Conservation (phyloP, 371 early-diverging fungal genomes). For the Mortierella sp. region DNA sequence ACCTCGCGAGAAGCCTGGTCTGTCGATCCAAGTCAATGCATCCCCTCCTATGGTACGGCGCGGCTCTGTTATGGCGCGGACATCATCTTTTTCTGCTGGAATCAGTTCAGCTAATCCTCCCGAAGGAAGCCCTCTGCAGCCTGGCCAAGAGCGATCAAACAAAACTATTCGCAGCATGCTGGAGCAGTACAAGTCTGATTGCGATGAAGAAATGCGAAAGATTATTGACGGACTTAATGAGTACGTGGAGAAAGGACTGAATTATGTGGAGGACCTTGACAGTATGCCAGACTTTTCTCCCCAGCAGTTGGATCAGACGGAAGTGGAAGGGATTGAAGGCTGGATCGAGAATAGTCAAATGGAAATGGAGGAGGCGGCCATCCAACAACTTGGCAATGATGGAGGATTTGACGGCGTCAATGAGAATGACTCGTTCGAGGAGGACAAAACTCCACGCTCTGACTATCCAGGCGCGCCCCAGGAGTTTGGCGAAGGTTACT, state of each 20-base stretch:
- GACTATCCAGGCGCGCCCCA: constrained; percentile 32
- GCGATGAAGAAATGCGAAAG: constrained; percentile 60
- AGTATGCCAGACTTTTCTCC: constrained; percentile 51
- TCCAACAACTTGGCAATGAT: constrained; percentile 22
- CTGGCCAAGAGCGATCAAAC: constrained; percentile 50
- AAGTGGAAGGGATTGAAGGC: constrained; percentile 57
- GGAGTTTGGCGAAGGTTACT: constrained; percentile 52
- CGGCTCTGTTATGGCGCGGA: constrained; percentile 51
- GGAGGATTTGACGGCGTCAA: constrained; percentile 28
- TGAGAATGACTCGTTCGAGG: constrained; percentile 26
- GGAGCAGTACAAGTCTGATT: constrained; percentile 52
- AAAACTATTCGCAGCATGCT: constrained; percentile 54
- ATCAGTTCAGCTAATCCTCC: constrained; percentile 40
- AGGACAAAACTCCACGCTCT: constrained; percentile 46
- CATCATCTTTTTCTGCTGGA: constrained; percentile 51
- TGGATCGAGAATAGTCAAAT: constrained; percentile 57
- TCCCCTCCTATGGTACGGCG: constrained; percentile 44
- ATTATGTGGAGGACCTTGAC: constrained; percentile 67
- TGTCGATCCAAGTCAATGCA: constrained; percentile 49
- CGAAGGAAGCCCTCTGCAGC: constrained; percentile 40
- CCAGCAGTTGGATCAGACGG: constrained; percentile 56
- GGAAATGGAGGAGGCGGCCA: constrained; percentile 54
- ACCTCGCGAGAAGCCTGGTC: constrained; percentile 50
- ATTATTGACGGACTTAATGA: constrained; percentile 82
- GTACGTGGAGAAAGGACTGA: constrained; percentile 75